Evolutionary conservation across 2,329 filamentous ascomycete species (phyloP).

Genomic region (Verticillium nubilum): DNA sequence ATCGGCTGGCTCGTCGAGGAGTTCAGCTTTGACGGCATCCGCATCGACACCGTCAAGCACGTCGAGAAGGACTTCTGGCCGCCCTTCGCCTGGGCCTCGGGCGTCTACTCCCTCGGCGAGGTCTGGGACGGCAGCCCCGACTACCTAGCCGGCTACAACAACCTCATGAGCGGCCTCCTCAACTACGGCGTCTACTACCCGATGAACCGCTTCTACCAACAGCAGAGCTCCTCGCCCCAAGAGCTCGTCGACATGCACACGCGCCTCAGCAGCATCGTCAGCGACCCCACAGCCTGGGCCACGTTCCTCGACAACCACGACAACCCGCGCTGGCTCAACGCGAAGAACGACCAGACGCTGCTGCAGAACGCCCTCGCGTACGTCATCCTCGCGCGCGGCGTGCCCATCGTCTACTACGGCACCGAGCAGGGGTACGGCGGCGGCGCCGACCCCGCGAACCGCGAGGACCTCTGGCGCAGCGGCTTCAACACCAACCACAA

Average conservation of each 20-base stretch:
- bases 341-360: slow-evolving; percentile 46
- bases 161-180: slow-evolving; percentile 50
- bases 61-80: slow-evolving; percentile 55
- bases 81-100: slow-evolving; percentile 44
- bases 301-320: slow-evolving; percentile 58
- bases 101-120: slow-evolving; percentile 57
- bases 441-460: slow-evolving; percentile 41
- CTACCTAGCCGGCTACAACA: slow-evolving; percentile 48
- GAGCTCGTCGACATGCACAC: slow-evolving; percentile 32
- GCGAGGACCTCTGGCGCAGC: slow-evolving; percentile 55
- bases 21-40: slow-evolving; percentile 57
- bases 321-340: slow-evolving; percentile 44
- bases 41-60: slow-evolving; percentile 58
- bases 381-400: slow-evolving; percentile 54
- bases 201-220: slow-evolving; percentile 30
- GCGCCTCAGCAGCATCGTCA: slow-evolving; percentile 27
- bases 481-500: slow-evolving; percentile 38
- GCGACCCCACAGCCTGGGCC: slow-evolving; percentile 39
- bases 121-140: slow-evolving; percentile 48
- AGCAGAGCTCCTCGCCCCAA: slow-evolving; percentile 30
- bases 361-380: slow-evolving; percentile 58
- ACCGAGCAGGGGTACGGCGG: slow-evolving; percentile 56
- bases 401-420: slow-evolving; percentile 61
- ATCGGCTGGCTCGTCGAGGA: slow-evolving; percentile 49
- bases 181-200: slow-evolving; percentile 52